A percentile compares a stretch with the other conserved stretches of the same genome.
Conservation (phyloP, 495 filamentous ascomycete genomes). For the Astrothelium macrocarpum region DNA sequence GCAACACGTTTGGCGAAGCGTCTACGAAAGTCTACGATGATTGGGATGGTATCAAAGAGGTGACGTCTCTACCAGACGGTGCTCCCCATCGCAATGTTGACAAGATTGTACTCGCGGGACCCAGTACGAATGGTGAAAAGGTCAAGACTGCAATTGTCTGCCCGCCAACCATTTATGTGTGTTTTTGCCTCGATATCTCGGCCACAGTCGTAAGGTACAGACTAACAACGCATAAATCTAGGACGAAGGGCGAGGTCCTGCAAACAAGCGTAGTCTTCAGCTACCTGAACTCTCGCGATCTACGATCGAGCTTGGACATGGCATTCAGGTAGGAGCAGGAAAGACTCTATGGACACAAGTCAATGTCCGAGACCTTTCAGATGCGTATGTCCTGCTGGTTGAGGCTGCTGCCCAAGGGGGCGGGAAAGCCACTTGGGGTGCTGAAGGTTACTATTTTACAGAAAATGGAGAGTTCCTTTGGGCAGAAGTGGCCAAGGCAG, state of each 20-base stretch:
- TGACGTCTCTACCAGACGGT: conserved; percentile 46
- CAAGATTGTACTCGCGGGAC: conserved; percentile 45
- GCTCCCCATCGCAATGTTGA: conserved; percentile 54
- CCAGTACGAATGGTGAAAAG: conserved; percentile 34
- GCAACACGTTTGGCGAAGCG: conserved; percentile 43
- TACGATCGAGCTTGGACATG: conserved; percentile 53
- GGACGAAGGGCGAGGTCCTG: conserved; percentile 58
- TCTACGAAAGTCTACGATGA: conserved; percentile 47
- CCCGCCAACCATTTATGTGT: conserved; percentile 62
- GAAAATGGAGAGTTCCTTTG: conserved; percentile 61
- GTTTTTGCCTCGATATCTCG: background rate
- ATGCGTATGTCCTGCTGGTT: conserved; percentile 53
- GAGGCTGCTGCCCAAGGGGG: conserved; percentile 53
- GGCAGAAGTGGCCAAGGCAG: conserved; percentile 36
- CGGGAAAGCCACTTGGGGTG: conserved; percentile 57
- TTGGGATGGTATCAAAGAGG: conserved; percentile 46
- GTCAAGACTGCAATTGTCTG: conserved; percentile 64
- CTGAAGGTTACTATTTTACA: conserved; percentile 63
- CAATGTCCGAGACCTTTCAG: conserved; percentile 61
- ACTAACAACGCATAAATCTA: background rate
- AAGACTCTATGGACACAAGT: conserved; percentile 64
- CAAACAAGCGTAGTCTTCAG: conserved; percentile 58
- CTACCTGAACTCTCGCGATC: conserved; percentile 46
- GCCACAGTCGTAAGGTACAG: background rate
- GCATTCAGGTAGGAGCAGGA: conserved; percentile 53